phyloP scores from a whole-genome alignment of 768 basidiomycete species.

The Lactarius vividus region DNA sequence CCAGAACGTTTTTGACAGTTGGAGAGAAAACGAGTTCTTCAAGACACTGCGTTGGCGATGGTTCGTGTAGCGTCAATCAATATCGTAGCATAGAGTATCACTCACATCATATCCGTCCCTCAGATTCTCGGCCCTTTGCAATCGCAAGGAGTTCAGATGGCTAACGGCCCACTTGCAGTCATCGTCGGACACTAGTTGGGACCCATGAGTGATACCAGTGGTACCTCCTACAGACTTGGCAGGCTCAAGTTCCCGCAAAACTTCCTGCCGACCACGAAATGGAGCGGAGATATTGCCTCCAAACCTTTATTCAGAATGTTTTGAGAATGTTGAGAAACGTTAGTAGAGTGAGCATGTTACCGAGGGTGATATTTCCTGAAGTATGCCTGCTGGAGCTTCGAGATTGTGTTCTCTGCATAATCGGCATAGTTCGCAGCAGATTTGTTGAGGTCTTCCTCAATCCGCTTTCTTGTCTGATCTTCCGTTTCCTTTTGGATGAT shows the following conservation, averaged over 20 bases:
- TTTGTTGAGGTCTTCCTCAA: neutral
- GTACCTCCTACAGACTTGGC: neutral
- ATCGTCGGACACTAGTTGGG: neutral
- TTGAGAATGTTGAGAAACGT: neutral
- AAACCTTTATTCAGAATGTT: neutral
- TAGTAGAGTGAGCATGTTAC: neutral
- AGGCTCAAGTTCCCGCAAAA: neutral
- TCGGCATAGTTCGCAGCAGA: neutral
- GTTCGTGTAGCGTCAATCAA: neutral
- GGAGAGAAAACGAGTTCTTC: neutral
- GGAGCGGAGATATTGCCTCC: neutral
- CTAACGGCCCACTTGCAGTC: neutral
- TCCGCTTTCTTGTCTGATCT: neutral
- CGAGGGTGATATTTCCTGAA: neutral
- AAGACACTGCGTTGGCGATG: neutral
- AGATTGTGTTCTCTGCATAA: neutral
- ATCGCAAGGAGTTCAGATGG: neutral
- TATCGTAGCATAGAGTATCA: neutral
- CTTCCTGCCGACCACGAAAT: neutral
- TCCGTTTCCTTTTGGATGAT: neutral
- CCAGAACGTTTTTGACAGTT: neutral
- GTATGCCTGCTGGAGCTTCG: neutral
- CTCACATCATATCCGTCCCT: neutral
- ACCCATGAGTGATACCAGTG: neutral
- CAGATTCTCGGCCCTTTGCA: neutral